Evolutionary conservation across 2,329 filamentous ascomycete species (phyloP).

Genomic region (Penicillium olsonii): DNA sequence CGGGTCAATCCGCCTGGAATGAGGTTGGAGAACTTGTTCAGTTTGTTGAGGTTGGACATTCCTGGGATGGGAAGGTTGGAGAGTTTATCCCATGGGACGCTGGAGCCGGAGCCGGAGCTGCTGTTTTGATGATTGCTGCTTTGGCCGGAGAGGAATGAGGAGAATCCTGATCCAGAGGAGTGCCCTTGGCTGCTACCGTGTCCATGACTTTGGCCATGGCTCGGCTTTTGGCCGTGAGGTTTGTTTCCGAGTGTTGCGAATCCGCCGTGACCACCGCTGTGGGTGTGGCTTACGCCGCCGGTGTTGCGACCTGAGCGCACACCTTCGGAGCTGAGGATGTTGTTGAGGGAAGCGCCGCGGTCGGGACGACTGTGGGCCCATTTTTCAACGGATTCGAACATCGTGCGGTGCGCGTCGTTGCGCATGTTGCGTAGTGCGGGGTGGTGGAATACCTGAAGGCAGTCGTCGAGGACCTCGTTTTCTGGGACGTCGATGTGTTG

Average conservation of each 20-base stretch:
- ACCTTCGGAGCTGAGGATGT: slow-evolving; percentile 76
- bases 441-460: slow-evolving; percentile 85
- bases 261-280: slow-evolving; percentile 28
- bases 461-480: slow-evolving; percentile 79
- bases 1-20: slow-evolving; percentile 25
- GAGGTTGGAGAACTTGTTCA: slow-evolving; percentile 34
- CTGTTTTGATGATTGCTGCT: slow-evolving; percentile 23
- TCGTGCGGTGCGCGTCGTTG: slow-evolving; percentile 78
- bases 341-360: slow-evolving; percentile 67
- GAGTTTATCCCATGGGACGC: slow-evolving; percentile 26
- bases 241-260: slow-evolving; percentile 29
- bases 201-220: slow-evolving; percentile 19
- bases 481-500: slow-evolving; percentile 81
- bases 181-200: slow-evolving; percentile 12
- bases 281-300: slow-evolving; percentile 34
- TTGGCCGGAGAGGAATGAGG: slow-evolving; percentile 23
- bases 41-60: slow-evolving; percentile 39
- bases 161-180: slow-evolving; percentile 14
- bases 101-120: slow-evolving; percentile 19
- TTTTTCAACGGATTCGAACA: slow-evolving; percentile 81
- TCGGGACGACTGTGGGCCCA: slow-evolving; percentile 75
- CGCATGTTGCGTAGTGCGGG: slow-evolving; percentile 75
- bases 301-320: slow-evolving; percentile 78
- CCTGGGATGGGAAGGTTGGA: slow-evolving; percentile 31
- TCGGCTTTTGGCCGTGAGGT: slow-evolving; percentile 14